Conservation (phyloP, 306 rosid species). For the Oemleria cerasiformis region DNA sequence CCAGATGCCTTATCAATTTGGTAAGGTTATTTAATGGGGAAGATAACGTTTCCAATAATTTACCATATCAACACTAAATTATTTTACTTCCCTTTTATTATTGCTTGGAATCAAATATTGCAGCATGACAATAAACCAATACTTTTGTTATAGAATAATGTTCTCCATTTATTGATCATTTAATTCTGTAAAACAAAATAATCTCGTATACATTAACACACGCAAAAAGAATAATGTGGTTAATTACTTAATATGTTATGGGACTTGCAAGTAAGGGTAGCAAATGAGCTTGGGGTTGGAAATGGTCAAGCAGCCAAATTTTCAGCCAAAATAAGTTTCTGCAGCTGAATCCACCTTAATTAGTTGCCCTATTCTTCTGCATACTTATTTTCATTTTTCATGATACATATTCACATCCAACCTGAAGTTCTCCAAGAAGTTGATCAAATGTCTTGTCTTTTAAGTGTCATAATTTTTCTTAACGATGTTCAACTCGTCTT, state of each 20-base stretch:
- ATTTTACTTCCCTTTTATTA: no score
- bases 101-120: no score
- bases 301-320: slow-evolving; percentile 66
- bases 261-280: slow-evolving; percentile 55
- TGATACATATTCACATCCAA: slow-evolving; percentile 56
- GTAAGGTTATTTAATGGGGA: slow-evolving; percentile 15
- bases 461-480: slow-evolving; percentile 54
- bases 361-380: slow-evolving; percentile 43
- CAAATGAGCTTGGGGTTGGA: slow-evolving; percentile 73
- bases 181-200: no score
- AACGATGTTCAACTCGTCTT: slow-evolving; percentile 67
- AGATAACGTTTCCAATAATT: no score
- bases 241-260: neutral
- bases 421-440: slow-evolving; percentile 45
- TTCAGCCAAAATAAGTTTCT: slow-evolving; percentile 53
- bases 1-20: slow-evolving; percentile 70
- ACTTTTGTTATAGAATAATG: no score
- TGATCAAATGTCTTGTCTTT: slow-evolving; percentile 37
- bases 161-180: no score
- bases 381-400: slow-evolving; percentile 42
- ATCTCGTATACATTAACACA: no score
- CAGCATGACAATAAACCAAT: neutral
- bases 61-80: no score
- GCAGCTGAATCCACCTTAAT: slow-evolving; percentile 46
- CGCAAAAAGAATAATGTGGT: no score